A percentile compares a stretch with the other conserved stretches of the same genome.
These are phyloP conservation scores for Capniomyces stellatus DNA, from an alignment of 371 early-diverging fungal genomes.

Conservation along the genomic window DNA sequence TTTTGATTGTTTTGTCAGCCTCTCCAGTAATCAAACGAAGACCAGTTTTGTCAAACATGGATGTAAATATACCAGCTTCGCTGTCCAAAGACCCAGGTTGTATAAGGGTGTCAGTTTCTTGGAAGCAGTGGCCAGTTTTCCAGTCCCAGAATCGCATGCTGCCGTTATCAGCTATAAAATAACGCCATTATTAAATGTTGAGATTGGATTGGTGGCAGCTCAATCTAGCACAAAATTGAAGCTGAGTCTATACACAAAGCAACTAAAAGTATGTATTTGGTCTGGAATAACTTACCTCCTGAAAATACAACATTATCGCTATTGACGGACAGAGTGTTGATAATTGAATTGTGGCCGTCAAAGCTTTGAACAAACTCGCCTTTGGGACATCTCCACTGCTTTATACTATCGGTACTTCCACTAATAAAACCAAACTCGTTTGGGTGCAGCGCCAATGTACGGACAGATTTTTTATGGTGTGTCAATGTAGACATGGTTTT, in stretches of 20 bases:
- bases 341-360: conserved; percentile 69
- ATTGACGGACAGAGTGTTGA: conserved; percentile 77
- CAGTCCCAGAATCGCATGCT: conserved; percentile 93
- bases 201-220: too few relatives aligned
- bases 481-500: conserved; percentile 85
- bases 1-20: conserved; percentile 96
- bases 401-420: conserved; percentile 81
- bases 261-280: neutral
- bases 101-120: conserved; percentile 57
- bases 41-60: conserved; percentile 87
- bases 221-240: too few relatives aligned
- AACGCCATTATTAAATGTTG: too few relatives aligned
- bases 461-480: conserved; percentile 93
- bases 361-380: conserved; percentile 89
- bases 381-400: conserved; percentile 89
- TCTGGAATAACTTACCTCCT: conserved; percentile 33
- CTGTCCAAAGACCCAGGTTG: conserved; percentile 94
- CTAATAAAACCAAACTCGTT: conserved; percentile 85
- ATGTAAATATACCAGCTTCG: conserved; percentile 88
- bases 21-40: conserved; percentile 90
- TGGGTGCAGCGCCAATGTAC: conserved; percentile 79
- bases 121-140: conserved; percentile 88
- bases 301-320: conserved; percentile 83
- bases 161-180: conserved; percentile 67
- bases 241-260: too few relatives aligned